Evolutionary conservation across 441 rosid genomes (phyloP).

Genomic region (Breynia disticha): DNA sequence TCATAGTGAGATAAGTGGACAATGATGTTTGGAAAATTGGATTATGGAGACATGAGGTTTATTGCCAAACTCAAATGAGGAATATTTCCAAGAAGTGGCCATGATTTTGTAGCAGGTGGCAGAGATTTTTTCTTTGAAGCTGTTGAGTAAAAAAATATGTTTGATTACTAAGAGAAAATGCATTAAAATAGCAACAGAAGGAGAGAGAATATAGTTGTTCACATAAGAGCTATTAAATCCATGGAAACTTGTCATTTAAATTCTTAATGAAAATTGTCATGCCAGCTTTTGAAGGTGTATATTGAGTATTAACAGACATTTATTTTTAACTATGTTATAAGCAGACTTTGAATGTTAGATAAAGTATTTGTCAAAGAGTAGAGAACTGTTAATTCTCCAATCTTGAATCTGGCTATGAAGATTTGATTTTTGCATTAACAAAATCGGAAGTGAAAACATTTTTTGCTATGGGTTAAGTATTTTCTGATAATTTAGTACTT

Average conservation of each 20-base stretch:
- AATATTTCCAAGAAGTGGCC: conserved; percentile 16
- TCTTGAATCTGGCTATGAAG: neutral
- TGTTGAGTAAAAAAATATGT: neutral
- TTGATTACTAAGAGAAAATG: no score
- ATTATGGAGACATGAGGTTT: conserved; percentile 13
- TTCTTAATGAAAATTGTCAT: conserved; percentile 2
- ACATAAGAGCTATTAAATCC: no score
- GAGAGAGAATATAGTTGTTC: no score
- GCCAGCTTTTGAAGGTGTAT: neutral
- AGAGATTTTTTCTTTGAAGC: neutral
- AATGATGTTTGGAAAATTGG: conserved; percentile 9
- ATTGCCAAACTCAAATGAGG: conserved; percentile 2
- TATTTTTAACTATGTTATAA: no score
- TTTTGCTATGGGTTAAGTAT: neutral
- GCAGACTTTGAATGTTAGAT: no score
- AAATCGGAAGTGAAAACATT: neutral
- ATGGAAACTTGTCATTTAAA: no score
- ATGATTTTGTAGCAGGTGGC: conserved; percentile 8
- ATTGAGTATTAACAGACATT: neutral
- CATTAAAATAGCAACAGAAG: no score
- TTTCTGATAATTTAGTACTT: no score
- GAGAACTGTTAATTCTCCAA: neutral
- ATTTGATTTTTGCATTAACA: neutral
- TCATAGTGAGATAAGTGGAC: conserved; percentile 17
- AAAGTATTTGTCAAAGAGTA: no score